Evolutionary conservation across 768 basidiomycete genomes (phyloP).

Genomic region (Lactarius hengduanensis): DNA sequence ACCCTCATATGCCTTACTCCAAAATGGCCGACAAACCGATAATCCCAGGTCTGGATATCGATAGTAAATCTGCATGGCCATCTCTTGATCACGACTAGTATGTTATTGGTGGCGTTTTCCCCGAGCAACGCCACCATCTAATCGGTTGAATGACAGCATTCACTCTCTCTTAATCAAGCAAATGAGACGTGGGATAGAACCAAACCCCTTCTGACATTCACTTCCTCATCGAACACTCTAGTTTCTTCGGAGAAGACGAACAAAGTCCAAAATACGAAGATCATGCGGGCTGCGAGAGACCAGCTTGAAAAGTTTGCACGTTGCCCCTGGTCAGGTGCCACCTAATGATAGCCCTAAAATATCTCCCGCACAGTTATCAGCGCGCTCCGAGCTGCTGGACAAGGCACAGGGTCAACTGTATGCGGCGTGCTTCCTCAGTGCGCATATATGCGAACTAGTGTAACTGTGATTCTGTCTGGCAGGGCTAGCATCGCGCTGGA

Average conservation of each 20-base stretch:
- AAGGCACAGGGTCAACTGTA: slow-evolving; percentile 17
- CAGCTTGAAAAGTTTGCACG: slow-evolving; percentile 20
- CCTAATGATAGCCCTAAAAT: not conserved
- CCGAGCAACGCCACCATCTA: not conserved
- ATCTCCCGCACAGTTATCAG: slow-evolving; percentile 7
- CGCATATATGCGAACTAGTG: slow-evolving; percentile 15
- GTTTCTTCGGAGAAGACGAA: slow-evolving; percentile 13
- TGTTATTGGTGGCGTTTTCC: not conserved
- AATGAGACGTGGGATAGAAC: slow-evolving; percentile 18
- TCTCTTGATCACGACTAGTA: slow-evolving; percentile 17
- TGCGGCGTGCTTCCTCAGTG: not conserved
- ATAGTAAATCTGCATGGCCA: not conserved
- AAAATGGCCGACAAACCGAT: slow-evolving; percentile 1
- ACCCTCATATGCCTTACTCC: not conserved
- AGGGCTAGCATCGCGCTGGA: slow-evolving; percentile 7
- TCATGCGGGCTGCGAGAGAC: slow-evolving; percentile 13
- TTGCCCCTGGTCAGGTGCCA: not conserved
- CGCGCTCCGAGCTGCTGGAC: slow-evolving; percentile 3
- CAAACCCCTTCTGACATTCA: not conserved
- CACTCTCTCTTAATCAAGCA: slow-evolving; percentile 11
- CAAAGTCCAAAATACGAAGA: slow-evolving; percentile 11
- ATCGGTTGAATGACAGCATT: slow-evolving; percentile 3
- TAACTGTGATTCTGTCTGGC: not conserved
- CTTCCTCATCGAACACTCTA: not conserved
- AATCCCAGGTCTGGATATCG: not conserved